These are phyloP conservation scores for Aspergillus pseudotamarii DNA, from an alignment of 2,329 filamentous ascomycete species.

Conservation along the genomic window DNA sequence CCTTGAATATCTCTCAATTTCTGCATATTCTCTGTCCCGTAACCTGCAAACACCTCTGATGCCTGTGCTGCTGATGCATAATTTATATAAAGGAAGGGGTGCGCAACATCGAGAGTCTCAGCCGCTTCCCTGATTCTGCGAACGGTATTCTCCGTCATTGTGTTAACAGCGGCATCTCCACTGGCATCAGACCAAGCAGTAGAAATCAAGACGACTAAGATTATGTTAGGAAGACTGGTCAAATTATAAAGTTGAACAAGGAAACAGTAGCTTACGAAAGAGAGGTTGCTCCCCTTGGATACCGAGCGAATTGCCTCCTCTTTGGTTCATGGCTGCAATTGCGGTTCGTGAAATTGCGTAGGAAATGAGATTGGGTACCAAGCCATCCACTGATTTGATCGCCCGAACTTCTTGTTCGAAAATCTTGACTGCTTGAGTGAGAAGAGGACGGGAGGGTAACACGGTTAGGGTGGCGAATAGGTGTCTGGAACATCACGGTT, in stretches of 20 bases:
- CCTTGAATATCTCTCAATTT: conserved; percentile 33
- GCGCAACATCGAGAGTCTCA: conserved; percentile 25
- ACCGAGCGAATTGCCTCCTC: conserved; percentile 24
- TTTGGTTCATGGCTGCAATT: conserved; percentile 18
- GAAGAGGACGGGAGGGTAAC: conserved; percentile 9
- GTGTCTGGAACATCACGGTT: conserved; percentile 6
- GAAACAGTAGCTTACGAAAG: conserved; percentile 10
- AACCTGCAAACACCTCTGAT: conserved; percentile 41
- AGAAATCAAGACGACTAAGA: conserved; percentile 17
- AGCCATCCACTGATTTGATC: conserved; percentile 11
- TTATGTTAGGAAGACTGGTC: background rate
- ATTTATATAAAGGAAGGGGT: conserved; percentile 46
- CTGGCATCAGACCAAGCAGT: conserved; percentile 11
- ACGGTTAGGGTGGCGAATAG: conserved; percentile 18
- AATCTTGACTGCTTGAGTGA: conserved; percentile 12
- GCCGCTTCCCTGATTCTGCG: conserved; percentile 19
- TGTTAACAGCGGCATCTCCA: conserved; percentile 12
- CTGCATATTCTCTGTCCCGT: conserved; percentile 37
- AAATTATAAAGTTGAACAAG: background rate
- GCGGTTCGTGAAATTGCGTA: conserved; percentile 15
- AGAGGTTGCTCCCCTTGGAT: conserved; percentile 19
- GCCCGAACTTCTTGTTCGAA: conserved; percentile 16
- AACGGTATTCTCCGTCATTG: conserved; percentile 15
- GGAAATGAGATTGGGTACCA: conserved; percentile 17
- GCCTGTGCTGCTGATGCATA: conserved; percentile 39